phyloP scores from a whole-genome alignment of 768 basidiomycete species.

The Leccinum uliginosum region DNA sequence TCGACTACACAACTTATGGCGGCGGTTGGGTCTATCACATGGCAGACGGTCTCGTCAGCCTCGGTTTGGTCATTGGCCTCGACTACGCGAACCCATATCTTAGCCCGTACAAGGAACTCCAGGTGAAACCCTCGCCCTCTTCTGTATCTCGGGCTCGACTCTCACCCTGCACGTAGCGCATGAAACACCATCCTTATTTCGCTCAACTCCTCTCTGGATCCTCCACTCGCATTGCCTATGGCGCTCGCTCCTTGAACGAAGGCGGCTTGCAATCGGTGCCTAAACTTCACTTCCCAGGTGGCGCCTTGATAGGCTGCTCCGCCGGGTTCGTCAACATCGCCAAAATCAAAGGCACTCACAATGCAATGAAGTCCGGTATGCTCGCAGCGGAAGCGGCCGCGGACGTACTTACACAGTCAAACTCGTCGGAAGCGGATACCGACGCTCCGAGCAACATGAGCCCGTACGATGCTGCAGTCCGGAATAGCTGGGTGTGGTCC shows the following conservation, averaged over 20 bases:
- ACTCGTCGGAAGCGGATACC: neutral
- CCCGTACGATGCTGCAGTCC: constrained; percentile 63
- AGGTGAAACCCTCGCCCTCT: constrained; percentile 47
- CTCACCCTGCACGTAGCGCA: constrained; percentile 43
- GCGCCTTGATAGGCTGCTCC: constrained; percentile 90
- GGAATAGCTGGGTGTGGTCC: constrained; percentile 76
- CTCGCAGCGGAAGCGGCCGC: constrained; percentile 89
- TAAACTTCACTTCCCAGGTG: constrained; percentile 83
- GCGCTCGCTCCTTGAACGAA: constrained; percentile 85
- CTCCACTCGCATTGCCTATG: constrained; percentile 80
- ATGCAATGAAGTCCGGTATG: constrained; percentile 99
- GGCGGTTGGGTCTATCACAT: constrained; percentile 97
- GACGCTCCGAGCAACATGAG: constrained; percentile 57
- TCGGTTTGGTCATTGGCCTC: constrained; percentile 89
- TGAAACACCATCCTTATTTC: constrained; percentile 98
- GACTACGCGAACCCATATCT: constrained; percentile 95
- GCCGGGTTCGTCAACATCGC: constrained; percentile 96
- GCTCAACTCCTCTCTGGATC: constrained; percentile 70
- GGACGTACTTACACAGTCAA: constrained; percentile 44
- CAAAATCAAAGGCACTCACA: constrained; percentile 98
- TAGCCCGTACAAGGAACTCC: constrained; percentile 88
- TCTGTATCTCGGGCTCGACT: neutral
- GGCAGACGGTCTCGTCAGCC: constrained; percentile 82
- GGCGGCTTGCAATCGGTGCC: constrained; percentile 93
- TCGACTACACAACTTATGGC: constrained; percentile 72